Percentiles rank a stretch among this genome's conserved stretches.
Conservation (phyloP, 2,329 filamentous ascomycete species). For the Paramyrothecium roridum region DNA sequence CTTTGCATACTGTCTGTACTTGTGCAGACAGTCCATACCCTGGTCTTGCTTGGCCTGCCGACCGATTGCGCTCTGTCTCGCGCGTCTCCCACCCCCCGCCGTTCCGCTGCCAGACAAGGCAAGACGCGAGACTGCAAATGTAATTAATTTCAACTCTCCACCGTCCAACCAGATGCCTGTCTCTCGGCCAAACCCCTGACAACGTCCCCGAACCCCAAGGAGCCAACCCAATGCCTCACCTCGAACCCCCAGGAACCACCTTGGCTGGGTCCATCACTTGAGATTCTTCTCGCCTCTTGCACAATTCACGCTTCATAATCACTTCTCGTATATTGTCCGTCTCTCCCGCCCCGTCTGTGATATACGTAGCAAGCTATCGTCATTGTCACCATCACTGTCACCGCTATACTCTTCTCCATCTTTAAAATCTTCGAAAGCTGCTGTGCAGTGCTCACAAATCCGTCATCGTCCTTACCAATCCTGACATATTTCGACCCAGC, state of each 20-base stretch:
- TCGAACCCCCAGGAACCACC: neutral
- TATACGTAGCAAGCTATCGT: too few species aligned
- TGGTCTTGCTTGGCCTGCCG: too few species aligned
- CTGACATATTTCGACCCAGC: neutral
- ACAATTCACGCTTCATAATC: too few species aligned
- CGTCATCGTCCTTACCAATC: neutral
- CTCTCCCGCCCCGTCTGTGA: too few species aligned
- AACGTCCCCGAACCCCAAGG: neutral
- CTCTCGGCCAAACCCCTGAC: neutral
- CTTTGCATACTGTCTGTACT: too few species aligned
- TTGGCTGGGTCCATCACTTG: neutral
- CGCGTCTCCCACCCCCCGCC: too few species aligned
- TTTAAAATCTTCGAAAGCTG: neutral
- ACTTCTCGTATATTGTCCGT: too few species aligned
- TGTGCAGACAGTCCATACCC: too few species aligned
- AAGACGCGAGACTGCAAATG: neutral
- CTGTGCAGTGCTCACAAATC: neutral
- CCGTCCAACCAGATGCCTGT: neutral
- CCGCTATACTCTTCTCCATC: neutral
- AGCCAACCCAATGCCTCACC: neutral
- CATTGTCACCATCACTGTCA: neutral
- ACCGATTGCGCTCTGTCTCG: too few species aligned
- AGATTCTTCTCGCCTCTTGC: neutral
- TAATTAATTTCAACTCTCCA: neutral
- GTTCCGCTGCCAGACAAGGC: neutral